Conservation (phyloP, 2,329 filamentous ascomycete species). For the Venturia asperata region DNA sequence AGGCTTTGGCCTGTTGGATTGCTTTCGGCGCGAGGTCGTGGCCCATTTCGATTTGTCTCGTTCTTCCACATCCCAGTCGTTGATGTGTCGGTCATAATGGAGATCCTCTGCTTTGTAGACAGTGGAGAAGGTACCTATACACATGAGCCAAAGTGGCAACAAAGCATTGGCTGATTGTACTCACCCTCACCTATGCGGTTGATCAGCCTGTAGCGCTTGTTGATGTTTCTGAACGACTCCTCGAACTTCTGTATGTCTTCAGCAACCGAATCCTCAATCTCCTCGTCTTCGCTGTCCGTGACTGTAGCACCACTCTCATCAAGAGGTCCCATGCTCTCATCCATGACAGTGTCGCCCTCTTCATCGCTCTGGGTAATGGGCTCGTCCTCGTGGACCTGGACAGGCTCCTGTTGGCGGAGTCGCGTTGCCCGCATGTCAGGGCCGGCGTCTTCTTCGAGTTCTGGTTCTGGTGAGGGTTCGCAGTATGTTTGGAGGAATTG, state of each 20-base stretch:
- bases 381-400: constrained; percentile 17
- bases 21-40: constrained; percentile 47
- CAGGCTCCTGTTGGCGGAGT: constrained; percentile 2
- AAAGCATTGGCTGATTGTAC: constrained; percentile 17
- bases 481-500: background rate
- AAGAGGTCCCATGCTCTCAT: constrained; percentile 43
- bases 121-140: constrained; percentile 86
- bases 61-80: constrained; percentile 74
- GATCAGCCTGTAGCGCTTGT: constrained; percentile 76
- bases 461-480: background rate
- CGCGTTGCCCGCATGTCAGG: constrained; percentile 4
- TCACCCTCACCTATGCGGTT: constrained; percentile 95
- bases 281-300: constrained; percentile 44
- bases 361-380: constrained; percentile 22
- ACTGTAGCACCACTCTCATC: constrained; percentile 44
- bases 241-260: constrained; percentile 86
- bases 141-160: constrained; percentile 24
- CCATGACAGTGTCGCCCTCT: constrained; percentile 33
- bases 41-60: constrained; percentile 59
- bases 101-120: constrained; percentile 98
- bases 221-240: constrained; percentile 74
- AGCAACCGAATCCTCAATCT: constrained; percentile 60
- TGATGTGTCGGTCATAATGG: constrained; percentile 72
- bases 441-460: background rate
- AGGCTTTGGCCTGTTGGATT: constrained; percentile 50